Percentiles rank a stretch among this genome's conserved stretches.
Evolutionary conservation across 202 grass and related monocot genomes (phyloP).

Genomic region (Zizania palustris): DNA sequence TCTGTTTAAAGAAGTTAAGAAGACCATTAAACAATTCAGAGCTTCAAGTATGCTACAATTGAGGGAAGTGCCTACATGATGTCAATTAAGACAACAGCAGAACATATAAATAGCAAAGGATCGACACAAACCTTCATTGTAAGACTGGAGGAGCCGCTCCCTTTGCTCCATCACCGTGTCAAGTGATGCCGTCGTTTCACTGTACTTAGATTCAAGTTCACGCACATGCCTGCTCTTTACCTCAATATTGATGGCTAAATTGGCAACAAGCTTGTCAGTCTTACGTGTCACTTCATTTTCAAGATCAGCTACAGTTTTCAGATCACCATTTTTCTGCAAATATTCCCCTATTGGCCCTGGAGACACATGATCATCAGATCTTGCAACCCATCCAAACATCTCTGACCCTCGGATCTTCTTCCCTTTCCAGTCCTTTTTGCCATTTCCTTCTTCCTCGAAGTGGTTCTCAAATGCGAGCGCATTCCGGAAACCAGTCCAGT

Average conservation of each 20-base stretch:
- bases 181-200: slow-evolving; percentile 11
- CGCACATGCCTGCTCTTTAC: slow-evolving; percentile 8
- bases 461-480: slow-evolving; percentile 18
- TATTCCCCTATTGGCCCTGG: background rate
- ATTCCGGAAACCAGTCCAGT: slow-evolving; percentile 22
- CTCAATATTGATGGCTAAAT: slow-evolving; percentile 18
- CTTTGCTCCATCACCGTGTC: slow-evolving; percentile 18
- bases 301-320: slow-evolving; percentile 28
- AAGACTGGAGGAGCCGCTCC: background rate
- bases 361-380: slow-evolving; percentile 20
- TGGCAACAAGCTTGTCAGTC: slow-evolving; percentile 16
- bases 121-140: slow-evolving; percentile 17
- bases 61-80: slow-evolving; percentile 8
- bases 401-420: background rate
- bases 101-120: slow-evolving; percentile 4
- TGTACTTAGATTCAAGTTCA: slow-evolving; percentile 34
- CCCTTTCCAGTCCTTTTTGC: background rate
- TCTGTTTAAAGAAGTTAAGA: slow-evolving; percentile 36
- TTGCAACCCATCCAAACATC: slow-evolving; percentile 35
- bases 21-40: background rate
- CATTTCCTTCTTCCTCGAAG: slow-evolving; percentile 16
- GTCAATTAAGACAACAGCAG: background rate
- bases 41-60: background rate
- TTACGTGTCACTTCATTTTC: slow-evolving; percentile 16
- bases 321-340: slow-evolving; percentile 15